Conservation (phyloP, 1,284 basidiomycete genomes). For the Cutaneotrichosporon mucoides region DNA sequence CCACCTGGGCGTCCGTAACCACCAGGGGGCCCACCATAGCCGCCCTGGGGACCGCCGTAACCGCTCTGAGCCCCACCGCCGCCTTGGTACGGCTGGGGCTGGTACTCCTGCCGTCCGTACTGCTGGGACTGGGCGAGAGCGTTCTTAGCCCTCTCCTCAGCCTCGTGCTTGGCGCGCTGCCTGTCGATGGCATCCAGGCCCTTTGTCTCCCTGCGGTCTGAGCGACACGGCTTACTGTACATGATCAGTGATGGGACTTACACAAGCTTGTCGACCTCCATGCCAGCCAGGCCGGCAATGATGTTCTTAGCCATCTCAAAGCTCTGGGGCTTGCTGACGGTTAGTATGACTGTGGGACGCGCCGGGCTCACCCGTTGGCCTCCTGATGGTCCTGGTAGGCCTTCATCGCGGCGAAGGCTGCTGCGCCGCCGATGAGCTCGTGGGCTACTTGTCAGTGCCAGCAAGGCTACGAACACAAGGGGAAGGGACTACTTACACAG, state of each 20-base stretch:
- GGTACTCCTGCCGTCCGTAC: slow-evolving; percentile 18
- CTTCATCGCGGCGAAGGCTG: slow-evolving; percentile 30
- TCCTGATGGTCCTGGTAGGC: slow-evolving; percentile 33
- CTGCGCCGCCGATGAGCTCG: slow-evolving; percentile 25
- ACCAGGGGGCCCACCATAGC: too few relatives aligned
- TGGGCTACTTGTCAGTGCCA: not conserved
- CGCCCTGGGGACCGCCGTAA: too few relatives aligned
- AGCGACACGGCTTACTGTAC: not conserved
- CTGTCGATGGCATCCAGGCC: slow-evolving; percentile 24
- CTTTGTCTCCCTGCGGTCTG: slow-evolving; percentile 24
- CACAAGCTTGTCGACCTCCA: slow-evolving; percentile 38
- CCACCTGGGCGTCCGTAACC: too few relatives aligned
- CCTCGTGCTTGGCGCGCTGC: slow-evolving; percentile 24
- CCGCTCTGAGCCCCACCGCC: not conserved
- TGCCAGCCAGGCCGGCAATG: slow-evolving; percentile 31
- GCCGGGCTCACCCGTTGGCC: slow-evolving; percentile 20
- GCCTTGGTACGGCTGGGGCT: slow-evolving; percentile 1
- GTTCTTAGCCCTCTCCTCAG: slow-evolving; percentile 19
- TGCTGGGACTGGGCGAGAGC: slow-evolving; percentile 20
- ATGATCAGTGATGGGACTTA: slow-evolving; percentile 1
- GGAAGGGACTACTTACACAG: not conserved
- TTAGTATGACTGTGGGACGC: not conserved
- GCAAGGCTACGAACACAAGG: too few relatives aligned
- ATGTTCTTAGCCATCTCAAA: slow-evolving; percentile 31
- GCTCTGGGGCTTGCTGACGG: slow-evolving; percentile 18